A percentile compares a stretch with the other conserved stretches of the same genome.
These are phyloP conservation scores for Bauhinia variegata DNA, from an alignment of 306 rosid species.

Conservation along the genomic window DNA sequence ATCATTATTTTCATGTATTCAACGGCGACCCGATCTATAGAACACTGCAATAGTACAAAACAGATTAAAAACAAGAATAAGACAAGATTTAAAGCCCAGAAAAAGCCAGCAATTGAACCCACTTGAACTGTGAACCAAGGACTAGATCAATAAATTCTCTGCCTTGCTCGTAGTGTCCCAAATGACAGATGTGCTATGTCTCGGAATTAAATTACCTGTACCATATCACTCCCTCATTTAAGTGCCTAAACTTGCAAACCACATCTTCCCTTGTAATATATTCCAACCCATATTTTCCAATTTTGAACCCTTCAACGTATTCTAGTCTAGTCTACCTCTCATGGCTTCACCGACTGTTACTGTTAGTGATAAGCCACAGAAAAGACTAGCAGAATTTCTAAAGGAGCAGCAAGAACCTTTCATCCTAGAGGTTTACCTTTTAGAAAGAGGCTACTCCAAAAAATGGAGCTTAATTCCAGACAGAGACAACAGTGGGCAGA, in stretches of 20 bases:
- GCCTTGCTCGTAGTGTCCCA: conserved; percentile 35
- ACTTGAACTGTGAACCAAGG: conserved; percentile 25
- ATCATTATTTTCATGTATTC: conserved; percentile 8
- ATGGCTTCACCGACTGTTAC: conserved; percentile 56
- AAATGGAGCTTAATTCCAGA: conserved; percentile 33
- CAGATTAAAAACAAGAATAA: not conserved
- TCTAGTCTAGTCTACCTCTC: conserved; percentile 9
- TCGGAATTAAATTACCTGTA: conserved; percentile 40
- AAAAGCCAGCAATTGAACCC: conserved; percentile 25
- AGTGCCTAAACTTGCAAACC: conserved; percentile 1
- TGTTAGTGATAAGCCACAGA: conserved; percentile 42
- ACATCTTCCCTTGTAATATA: conserved; percentile 15
- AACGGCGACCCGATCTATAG: not conserved
- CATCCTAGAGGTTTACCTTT: conserved; percentile 60
- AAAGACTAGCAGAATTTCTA: conserved; percentile 67
- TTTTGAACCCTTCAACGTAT: conserved; percentile 24
- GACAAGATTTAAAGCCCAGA: conserved; percentile 16
- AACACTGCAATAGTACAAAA: not conserved
- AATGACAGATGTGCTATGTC: conserved; percentile 39
- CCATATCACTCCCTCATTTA: conserved; percentile 39
- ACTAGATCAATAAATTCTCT: conserved; percentile 3
- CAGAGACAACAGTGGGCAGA: conserved; percentile 5
- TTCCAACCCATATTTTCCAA: conserved; percentile 3
- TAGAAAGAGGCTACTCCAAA: conserved; percentile 58
- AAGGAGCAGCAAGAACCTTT: conserved; percentile 84